Percentiles rank a stretch among this genome's conserved stretches.
These are phyloP conservation scores for Lactuca sativa DNA, from an alignment of 129 eudicot species.

Conservation along the genomic window DNA sequence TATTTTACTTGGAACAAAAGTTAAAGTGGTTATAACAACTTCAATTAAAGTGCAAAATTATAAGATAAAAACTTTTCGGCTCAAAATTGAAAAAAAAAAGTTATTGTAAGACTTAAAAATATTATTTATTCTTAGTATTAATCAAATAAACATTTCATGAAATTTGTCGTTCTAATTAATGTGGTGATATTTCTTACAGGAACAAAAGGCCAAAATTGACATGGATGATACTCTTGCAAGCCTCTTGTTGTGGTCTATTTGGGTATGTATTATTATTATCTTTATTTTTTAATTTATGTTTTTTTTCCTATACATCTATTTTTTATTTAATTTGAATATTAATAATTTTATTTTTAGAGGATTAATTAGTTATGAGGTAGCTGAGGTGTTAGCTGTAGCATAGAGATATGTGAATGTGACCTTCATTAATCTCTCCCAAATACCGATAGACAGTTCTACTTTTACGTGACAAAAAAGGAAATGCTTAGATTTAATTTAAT, in stretches of 20 bases:
- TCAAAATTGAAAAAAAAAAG: too few relatives aligned
- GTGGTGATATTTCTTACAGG: slow-evolving; percentile 33
- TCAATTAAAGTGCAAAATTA: too few relatives aligned
- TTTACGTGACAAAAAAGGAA: slow-evolving; percentile 5
- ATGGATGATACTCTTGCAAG: slow-evolving; percentile 43
- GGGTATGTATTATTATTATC: slow-evolving; percentile 38
- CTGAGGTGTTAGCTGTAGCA: slow-evolving; percentile 11
- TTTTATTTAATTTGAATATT: background rate
- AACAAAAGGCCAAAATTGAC: slow-evolving; percentile 50
- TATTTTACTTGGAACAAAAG: too few relatives aligned
- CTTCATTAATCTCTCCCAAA: slow-evolving; percentile 16
- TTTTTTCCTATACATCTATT: background rate
- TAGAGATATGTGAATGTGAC: slow-evolving; percentile 23
- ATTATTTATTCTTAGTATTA: too few relatives aligned
- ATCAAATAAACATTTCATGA: too few relatives aligned
- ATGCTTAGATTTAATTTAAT: background rate
- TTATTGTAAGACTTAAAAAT: too few relatives aligned
- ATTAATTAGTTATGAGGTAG: slow-evolving; percentile 5
- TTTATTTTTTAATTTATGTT: background rate
- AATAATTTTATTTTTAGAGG: background rate
- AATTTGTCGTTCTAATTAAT: background rate
- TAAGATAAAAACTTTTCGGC: background rate
- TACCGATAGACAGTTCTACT: slow-evolving; percentile 5
- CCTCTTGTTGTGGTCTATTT: slow-evolving; percentile 50
- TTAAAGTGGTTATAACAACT: background rate